Percentiles rank a stretch among this genome's conserved stretches.
Evolutionary conservation across 2,329 filamentous ascomycete genomes (phyloP).

Genomic region (Pseudophaeomoniella oleicola): DNA sequence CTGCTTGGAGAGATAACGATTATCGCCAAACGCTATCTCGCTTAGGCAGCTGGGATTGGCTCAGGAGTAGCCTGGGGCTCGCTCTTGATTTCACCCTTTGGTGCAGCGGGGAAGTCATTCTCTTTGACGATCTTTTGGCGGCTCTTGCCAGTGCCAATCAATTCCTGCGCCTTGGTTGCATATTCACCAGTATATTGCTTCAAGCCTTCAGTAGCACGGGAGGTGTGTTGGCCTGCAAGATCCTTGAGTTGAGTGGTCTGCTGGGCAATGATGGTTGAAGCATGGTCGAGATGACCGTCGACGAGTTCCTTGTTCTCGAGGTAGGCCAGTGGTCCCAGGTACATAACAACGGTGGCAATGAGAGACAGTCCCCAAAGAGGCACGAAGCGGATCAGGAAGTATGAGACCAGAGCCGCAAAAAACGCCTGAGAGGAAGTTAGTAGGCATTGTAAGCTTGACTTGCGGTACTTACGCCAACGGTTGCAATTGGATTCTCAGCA

Average conservation of each 20-base stretch:
- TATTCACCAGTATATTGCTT: conserved; percentile 47
- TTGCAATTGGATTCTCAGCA: conserved; percentile 49
- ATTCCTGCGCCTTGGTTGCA: conserved; percentile 44
- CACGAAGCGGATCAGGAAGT: conserved; percentile 51
- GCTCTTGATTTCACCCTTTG: conserved; percentile 20
- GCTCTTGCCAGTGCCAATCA: conserved; percentile 26
- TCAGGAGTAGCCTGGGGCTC: neutral
- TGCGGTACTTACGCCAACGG: conserved; percentile 35
- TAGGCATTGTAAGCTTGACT: neutral
- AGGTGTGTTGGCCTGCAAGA: conserved; percentile 44
- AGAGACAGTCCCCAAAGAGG: conserved; percentile 51
- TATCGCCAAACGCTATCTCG: no score
- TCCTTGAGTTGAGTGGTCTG: conserved; percentile 47
- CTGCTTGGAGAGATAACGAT: no score
- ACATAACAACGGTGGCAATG: conserved; percentile 40
- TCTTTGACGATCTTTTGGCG: conserved; percentile 25
- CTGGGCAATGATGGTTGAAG: conserved; percentile 37
- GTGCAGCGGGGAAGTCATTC: conserved; percentile 35
- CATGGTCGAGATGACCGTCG: conserved; percentile 42
- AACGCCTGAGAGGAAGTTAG: conserved; percentile 35
- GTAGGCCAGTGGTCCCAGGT: conserved; percentile 48
- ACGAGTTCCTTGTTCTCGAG: conserved; percentile 51
- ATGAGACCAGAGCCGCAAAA: conserved; percentile 41
- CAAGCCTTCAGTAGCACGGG: conserved; percentile 41
- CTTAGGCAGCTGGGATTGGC: neutral